Evolutionary conservation across 371 early-diverging fungal species (phyloP).

Genomic region (Umbelopsis sp.): DNA sequence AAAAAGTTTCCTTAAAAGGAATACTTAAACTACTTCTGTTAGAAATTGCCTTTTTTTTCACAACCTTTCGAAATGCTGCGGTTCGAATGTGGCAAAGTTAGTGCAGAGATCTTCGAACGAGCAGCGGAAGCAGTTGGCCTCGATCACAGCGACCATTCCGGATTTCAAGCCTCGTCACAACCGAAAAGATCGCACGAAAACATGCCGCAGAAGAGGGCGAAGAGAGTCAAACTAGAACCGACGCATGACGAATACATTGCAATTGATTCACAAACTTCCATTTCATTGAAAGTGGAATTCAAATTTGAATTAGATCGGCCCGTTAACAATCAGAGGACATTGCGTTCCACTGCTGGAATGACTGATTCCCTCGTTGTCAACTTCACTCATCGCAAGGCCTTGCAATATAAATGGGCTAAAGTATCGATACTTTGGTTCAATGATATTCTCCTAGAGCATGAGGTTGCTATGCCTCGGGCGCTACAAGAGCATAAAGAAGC

Average conservation of each 20-base stretch:
- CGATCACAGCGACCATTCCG: neutral
- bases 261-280: neutral
- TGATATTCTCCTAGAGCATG: neutral
- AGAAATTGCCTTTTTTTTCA: neutral
- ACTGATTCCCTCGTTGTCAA: neutral
- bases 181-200: neutral
- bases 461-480: neutral
- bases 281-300: neutral
- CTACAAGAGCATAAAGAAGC: neutral
- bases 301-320: neutral
- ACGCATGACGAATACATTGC: neutral
- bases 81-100: conserved; percentile 6
- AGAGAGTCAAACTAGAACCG: neutral
- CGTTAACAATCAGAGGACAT: neutral
- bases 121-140: too few species aligned
- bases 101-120: neutral
- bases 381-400: neutral
- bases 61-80: conserved; percentile 2
- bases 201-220: neutral
- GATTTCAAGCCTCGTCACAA: too few species aligned
- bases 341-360: neutral
- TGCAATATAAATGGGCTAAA: conserved; percentile 3
- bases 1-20: too few species aligned
- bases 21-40: neutral
- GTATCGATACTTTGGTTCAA: neutral